phyloP scores from a whole-genome alignment of 148 eudicot species.

The Vaccinium vitisidaea region DNA sequence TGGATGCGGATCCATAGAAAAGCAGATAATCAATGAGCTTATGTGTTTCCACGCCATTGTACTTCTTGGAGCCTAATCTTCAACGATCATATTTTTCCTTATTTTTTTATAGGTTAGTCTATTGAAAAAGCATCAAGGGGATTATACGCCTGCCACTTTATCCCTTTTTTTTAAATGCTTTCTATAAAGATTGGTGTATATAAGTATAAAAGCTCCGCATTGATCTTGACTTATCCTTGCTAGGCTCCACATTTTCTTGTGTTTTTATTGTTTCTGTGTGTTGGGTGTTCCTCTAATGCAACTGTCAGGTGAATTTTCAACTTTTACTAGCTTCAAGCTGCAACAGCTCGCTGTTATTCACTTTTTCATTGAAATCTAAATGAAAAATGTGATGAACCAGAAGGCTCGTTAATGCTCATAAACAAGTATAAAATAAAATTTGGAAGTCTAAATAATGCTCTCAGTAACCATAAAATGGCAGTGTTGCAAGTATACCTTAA shows the following conservation, averaged over 20 bases:
- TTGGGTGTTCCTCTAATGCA: not conserved
- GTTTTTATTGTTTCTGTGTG: not conserved
- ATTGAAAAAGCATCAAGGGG: not conserved
- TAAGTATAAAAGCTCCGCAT: not conserved
- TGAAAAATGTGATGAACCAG: not conserved
- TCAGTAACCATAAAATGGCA: not conserved
- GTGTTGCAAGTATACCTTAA: not conserved
- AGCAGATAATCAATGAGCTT: not conserved
- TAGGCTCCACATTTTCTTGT: not conserved
- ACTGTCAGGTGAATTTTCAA: not conserved
- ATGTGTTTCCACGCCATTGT: not conserved
- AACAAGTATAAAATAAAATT: not conserved
- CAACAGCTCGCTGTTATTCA: not conserved
- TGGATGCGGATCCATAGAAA: not conserved
- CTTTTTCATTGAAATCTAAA: not conserved
- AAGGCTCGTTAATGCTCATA: not conserved
- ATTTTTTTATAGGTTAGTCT: not conserved
- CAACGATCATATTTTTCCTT: not conserved
- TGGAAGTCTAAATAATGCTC: not conserved
- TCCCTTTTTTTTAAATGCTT: not conserved
- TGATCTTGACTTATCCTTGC: not conserved
- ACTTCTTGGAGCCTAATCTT: not conserved
- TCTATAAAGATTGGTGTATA: not conserved
- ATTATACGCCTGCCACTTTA: not conserved
- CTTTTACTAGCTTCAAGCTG: not conserved